Conservation (phyloP, 768 basidiomycete species). For the Leccinum broughii region DNA sequence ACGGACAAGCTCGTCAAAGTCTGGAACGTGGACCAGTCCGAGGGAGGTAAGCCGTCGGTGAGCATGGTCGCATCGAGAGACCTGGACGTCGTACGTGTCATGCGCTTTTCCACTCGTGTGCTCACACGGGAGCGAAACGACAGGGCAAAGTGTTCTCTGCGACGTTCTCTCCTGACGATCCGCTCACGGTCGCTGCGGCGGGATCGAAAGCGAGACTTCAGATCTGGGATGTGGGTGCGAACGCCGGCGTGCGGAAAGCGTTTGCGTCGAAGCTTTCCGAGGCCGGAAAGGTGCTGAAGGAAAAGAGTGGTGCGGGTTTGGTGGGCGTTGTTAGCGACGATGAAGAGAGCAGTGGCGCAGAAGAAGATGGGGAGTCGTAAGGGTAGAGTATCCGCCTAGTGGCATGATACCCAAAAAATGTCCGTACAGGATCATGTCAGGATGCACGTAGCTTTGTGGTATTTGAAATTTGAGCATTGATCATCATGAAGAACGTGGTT, state of each 20-base stretch:
- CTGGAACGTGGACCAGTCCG: constrained; percentile 84
- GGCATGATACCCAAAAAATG: background rate
- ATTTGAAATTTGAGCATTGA: no score
- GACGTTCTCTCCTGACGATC: constrained; percentile 91
- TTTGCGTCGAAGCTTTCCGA: constrained; percentile 77
- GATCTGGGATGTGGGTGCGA: constrained; percentile 92
- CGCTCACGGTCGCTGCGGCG: constrained; percentile 89
- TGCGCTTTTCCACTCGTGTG: background rate
- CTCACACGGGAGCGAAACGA: constrained; percentile 3
- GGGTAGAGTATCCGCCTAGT: background rate
- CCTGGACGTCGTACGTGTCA: constrained; percentile 75
- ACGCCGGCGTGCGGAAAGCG: constrained; percentile 76
- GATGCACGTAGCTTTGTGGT: background rate
- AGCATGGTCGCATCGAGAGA: constrained; percentile 86
- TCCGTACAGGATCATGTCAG: no score
- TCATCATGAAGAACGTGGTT: background rate
- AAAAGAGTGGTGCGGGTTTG: constrained; percentile 65
- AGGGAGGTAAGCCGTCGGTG: constrained; percentile 66
- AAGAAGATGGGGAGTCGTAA: constrained; percentile 34
- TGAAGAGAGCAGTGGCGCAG: constrained; percentile 62
- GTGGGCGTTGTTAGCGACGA: constrained; percentile 69
- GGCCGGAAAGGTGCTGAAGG: constrained; percentile 67
- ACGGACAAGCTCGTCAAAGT: constrained; percentile 94
- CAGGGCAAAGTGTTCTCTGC: constrained; percentile 97
- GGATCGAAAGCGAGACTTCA: constrained; percentile 94